Conservation (phyloP, 371 early-diverging fungal species). For the Mortierella sp. region DNA sequence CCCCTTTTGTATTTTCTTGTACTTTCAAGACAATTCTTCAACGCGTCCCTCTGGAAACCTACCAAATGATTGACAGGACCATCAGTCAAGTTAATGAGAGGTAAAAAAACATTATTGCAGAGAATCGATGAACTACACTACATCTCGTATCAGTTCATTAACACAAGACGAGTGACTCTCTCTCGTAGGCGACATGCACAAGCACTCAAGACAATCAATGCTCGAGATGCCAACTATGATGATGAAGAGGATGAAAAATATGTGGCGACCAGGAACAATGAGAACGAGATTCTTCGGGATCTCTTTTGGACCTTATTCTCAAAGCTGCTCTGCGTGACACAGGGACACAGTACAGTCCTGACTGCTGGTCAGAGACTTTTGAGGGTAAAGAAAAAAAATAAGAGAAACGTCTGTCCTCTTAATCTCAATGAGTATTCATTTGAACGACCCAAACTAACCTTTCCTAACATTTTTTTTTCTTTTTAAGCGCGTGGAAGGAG, state of each 20-base stretch:
- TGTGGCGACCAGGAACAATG: slow-evolving; percentile 52
- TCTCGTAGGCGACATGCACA: slow-evolving; percentile 37
- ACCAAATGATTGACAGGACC: slow-evolving; percentile 88
- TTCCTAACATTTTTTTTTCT: background rate
- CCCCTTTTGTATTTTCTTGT: background rate
- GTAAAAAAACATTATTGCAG: slow-evolving; percentile 48
- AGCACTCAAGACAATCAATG: slow-evolving; percentile 35
- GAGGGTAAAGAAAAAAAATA: slow-evolving; percentile 37
- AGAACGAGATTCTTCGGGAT: slow-evolving; percentile 83
- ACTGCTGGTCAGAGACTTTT: slow-evolving; percentile 45
- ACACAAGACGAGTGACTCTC: slow-evolving; percentile 9
- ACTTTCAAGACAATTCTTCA: slow-evolving; percentile 71
- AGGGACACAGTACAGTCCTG: slow-evolving; percentile 82
- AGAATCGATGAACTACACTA: slow-evolving; percentile 13
- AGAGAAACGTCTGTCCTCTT: no score
- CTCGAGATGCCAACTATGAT: slow-evolving; percentile 36
- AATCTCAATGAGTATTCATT: no score
- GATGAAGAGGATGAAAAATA: slow-evolving; percentile 52
- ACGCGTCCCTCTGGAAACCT: slow-evolving; percentile 82
- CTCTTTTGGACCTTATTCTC: slow-evolving; percentile 85
- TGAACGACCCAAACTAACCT: background rate
- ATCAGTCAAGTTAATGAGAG: slow-evolving; percentile 87
- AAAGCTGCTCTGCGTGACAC: slow-evolving; percentile 82
- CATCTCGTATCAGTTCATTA: background rate
- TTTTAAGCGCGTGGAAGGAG: slow-evolving; percentile 33